These are phyloP conservation scores for Detonula confervacea DNA, from an alignment of 352 stramenopile species.

Conservation along the genomic window DNA sequence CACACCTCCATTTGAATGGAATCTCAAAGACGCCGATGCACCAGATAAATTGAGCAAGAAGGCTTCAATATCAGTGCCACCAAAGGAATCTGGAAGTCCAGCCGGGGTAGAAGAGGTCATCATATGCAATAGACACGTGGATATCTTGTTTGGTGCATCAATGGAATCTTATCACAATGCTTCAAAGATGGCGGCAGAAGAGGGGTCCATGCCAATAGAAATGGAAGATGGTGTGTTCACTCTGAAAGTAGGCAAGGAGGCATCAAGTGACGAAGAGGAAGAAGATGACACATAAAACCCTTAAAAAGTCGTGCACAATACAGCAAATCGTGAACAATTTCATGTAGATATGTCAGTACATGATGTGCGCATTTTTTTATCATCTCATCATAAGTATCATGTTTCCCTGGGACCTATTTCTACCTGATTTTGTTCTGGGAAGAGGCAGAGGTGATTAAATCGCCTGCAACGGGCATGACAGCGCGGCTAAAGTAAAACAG, in stretches of 20 bases:
- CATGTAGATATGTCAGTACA: too few species aligned
- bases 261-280: constrained; percentile 62
- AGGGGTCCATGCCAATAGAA: constrained; percentile 40
- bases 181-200: constrained; percentile 38
- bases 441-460: too few species aligned
- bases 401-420: too few species aligned
- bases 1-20: constrained; percentile 60
- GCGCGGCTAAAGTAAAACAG: too few species aligned
- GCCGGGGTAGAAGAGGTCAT: constrained; percentile 72
- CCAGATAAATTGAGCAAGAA: constrained; percentile 21
- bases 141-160: constrained; percentile 64
- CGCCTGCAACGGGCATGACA: too few species aligned
- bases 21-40: constrained; percentile 37
- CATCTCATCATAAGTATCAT: too few species aligned
- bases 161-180: constrained; percentile 67
- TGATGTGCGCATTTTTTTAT: too few species aligned
- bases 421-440: too few species aligned
- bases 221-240: constrained; percentile 45
- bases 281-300: constrained; percentile 55
- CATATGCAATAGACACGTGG: constrained; percentile 72
- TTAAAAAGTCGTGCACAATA: neutral
- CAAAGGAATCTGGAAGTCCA: constrained; percentile 36
- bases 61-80: constrained; percentile 13
- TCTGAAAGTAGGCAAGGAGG: constrained; percentile 38
- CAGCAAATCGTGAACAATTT: constrained; percentile 14